Evolutionary conservation across 2,329 filamentous ascomycete genomes (phyloP), one percentile per base, ranked within the genome.

Genomic region (Pyrenochaeta sp.): DNA sequence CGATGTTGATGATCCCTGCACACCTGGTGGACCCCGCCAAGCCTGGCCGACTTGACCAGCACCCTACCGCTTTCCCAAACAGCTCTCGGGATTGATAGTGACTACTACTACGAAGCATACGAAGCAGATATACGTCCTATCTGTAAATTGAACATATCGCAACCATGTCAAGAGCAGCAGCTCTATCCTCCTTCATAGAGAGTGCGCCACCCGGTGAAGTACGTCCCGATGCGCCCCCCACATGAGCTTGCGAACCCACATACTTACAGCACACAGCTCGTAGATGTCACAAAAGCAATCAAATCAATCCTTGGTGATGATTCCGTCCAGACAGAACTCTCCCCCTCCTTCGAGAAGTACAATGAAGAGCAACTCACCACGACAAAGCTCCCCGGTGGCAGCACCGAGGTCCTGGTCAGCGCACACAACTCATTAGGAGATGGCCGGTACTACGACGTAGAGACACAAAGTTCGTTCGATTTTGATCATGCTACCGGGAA

Each of bases 181-280:
- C 78, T 18, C 74, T 82, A 44, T 74, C 92, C 64, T 89, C 92
- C 45, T 99, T 98, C 77, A 89, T 99, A 63, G 89, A 96, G 81
- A 91, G 92, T 72, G 92, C 95, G 69, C 95, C 95, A 42, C 95
- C 95, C 18, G 95, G 95, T 82, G 95, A 99, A 90, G 94, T 97
- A 86, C 68, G 79, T 76, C 23, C 44, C 51, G 29, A 53, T 21
- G 45, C 37, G 15, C 33, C 31, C 53, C 17, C 29, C 49, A 18
- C 43, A 35, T 12, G 35, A 33, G 35, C 33, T 14, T 21, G 21
- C 49, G 12, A 29, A 50, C 54, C 66, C 75, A 69, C 14, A 30
- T 49, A 54, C 67, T 75, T 68, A 72, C 63, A 61, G 27, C 30
- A 31, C 54, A 46, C 63, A 96, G 92, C 89, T 97, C 66, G 84